Evolutionary conservation across 1,284 basidiomycete species (phyloP).

Genomic region (Inonotus obliquus): DNA sequence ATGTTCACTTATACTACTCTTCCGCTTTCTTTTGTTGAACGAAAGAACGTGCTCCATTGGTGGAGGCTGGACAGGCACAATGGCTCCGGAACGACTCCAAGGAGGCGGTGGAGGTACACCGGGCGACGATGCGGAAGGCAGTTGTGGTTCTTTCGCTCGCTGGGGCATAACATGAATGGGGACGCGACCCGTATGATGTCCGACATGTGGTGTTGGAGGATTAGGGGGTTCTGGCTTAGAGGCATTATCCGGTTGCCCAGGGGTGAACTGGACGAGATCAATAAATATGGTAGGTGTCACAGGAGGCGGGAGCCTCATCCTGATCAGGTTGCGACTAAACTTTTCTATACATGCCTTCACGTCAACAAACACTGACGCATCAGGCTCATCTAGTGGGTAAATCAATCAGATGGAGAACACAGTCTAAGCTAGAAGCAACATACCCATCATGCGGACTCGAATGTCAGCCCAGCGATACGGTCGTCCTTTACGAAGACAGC

Average conservation of each 20-base stretch:
- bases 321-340: slow-evolving; percentile 66
- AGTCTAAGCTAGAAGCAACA: slow-evolving; percentile 26
- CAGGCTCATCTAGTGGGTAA: slow-evolving; percentile 34
- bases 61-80: neutral
- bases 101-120: slow-evolving; percentile 58
- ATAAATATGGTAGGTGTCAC: slow-evolving; percentile 66
- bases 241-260: slow-evolving; percentile 40
- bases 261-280: slow-evolving; percentile 62
- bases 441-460: slow-evolving; percentile 61
- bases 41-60: neutral
- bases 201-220: neutral
- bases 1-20: slow-evolving; percentile 9
- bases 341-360: slow-evolving; percentile 67
- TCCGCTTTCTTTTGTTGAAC: slow-evolving; percentile 14
- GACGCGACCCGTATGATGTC: slow-evolving; percentile 20
- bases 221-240: neutral
- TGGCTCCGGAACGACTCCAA: slow-evolving; percentile 34
- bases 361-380: slow-evolving; percentile 55
- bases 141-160: slow-evolving; percentile 28
- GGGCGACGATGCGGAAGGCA: slow-evolving; percentile 26
- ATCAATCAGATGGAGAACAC: neutral
- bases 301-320: slow-evolving; percentile 59
- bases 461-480: slow-evolving; percentile 69
- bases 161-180: slow-evolving; percentile 33
- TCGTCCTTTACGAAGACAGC: slow-evolving; percentile 66